Conservation (phyloP, 192 early-diverging fungal genomes). For the Radiomyces spectabilis region DNA sequence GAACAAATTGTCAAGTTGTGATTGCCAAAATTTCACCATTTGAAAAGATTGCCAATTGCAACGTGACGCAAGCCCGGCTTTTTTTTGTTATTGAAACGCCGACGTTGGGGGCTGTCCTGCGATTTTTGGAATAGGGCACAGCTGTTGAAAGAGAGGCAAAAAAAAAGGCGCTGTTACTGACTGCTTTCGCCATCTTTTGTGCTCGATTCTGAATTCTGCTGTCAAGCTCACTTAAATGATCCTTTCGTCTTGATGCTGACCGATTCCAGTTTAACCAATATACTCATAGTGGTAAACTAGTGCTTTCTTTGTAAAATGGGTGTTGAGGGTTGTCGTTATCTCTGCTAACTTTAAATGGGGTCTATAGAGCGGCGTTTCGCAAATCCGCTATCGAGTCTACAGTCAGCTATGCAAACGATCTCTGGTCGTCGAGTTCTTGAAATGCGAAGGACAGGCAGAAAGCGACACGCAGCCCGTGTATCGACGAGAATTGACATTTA, state of each 20-base stretch:
- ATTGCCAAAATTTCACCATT: too few species aligned
- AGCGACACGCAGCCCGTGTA: background rate
- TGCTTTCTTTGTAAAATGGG: background rate
- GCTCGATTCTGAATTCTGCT: too few species aligned
- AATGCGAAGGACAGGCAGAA: background rate
- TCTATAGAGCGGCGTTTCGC: constrained; percentile 28
- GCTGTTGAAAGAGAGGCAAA: too few species aligned
- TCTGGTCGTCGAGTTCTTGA: constrained; percentile 4
- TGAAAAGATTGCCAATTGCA: too few species aligned
- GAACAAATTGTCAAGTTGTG: too few species aligned
- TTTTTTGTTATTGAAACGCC: too few species aligned
- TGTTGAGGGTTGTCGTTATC: background rate
- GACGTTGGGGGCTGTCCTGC: too few species aligned
- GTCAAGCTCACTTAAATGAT: too few species aligned
- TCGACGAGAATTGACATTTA: background rate
- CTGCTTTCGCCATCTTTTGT: too few species aligned
- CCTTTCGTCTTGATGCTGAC: constrained; percentile 11
- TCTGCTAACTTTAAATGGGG: background rate
- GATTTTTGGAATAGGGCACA: too few species aligned
- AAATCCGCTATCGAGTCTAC: constrained; percentile 28
- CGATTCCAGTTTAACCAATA: constrained; percentile 26
- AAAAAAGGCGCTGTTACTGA: too few species aligned
- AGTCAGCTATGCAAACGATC: constrained; percentile 12
- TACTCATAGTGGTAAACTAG: constrained; percentile 18
- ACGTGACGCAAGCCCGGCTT: too few species aligned